These are phyloP conservation scores for Xylaria nigripes DNA, from an alignment of 495 filamentous ascomycete genomes.

Conservation along the genomic window DNA sequence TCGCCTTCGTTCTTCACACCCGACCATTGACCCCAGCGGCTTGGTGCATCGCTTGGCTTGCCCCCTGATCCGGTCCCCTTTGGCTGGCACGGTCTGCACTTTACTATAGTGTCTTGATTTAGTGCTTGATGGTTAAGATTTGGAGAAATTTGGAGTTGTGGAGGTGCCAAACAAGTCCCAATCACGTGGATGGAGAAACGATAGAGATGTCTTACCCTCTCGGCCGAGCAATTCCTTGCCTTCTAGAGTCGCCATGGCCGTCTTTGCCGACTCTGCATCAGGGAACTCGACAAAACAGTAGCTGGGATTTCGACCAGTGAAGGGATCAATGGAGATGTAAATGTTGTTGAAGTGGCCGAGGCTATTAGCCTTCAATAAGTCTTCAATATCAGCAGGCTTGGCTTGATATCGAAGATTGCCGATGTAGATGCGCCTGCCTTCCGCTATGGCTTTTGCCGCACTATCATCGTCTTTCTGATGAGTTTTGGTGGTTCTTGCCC, in stretches of 20 bases:
- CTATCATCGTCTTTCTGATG: constrained; percentile 15
- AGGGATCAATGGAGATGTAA: constrained; percentile 59
- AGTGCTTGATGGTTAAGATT: background rate
- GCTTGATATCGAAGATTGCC: constrained; percentile 62
- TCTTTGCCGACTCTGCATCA: constrained; percentile 47
- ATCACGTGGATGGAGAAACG: background rate
- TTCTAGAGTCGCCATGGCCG: constrained; percentile 47
- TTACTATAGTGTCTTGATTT: constrained; percentile 28
- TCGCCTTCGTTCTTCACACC: constrained; percentile 13
- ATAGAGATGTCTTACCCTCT: constrained; percentile 14
- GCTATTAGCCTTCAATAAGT: constrained; percentile 42
- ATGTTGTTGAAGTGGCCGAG: constrained; percentile 46
- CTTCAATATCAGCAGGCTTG: constrained; percentile 52
- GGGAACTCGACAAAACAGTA: constrained; percentile 64
- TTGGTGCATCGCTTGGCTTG: constrained; percentile 13
- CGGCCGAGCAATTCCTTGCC: constrained; percentile 47
- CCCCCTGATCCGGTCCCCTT: constrained; percentile 19
- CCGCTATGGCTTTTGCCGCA: constrained; percentile 34
- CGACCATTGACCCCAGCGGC: constrained; percentile 35
- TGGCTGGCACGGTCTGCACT: constrained; percentile 53
- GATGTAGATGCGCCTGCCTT: constrained; percentile 53
- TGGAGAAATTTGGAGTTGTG: background rate
- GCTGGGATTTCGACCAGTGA: constrained; percentile 59
- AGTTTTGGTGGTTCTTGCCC: constrained; percentile 7
- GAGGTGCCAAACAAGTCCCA: background rate